Evolutionary conservation across 805 yeast species (phyloP).

Genomic region (Ogataea trehalophila): DNA sequence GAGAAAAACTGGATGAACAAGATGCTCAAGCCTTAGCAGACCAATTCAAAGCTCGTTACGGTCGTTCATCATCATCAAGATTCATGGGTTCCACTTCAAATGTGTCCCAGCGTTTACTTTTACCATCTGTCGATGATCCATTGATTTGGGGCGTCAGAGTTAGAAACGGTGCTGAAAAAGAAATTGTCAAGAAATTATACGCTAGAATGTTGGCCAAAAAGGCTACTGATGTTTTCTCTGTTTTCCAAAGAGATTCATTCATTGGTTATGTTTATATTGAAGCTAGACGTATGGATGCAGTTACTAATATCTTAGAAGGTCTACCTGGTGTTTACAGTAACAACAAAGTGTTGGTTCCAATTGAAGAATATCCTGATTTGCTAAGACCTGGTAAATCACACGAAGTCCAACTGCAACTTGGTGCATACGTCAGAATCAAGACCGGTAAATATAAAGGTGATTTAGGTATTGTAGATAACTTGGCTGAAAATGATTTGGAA

Average conservation of each 20-base stretch:
- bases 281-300: slow-evolving; percentile 90
- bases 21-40: slow-evolving; percentile 94
- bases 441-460: slow-evolving; percentile 92
- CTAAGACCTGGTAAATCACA: slow-evolving; percentile 84
- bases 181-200: slow-evolving; percentile 74
- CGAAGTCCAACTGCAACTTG: slow-evolving; percentile 85
- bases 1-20: slow-evolving; percentile 83
- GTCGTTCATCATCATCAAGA: slow-evolving; percentile 74
- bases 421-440: slow-evolving; percentile 84
- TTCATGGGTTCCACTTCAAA: slow-evolving; percentile 81
- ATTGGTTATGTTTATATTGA: slow-evolving; percentile 90
- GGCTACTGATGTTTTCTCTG: slow-evolving; percentile 78
- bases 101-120: slow-evolving; percentile 86
- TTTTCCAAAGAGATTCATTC: slow-evolving; percentile 91
- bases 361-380: slow-evolving; percentile 90
- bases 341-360: slow-evolving; percentile 84
- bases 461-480: slow-evolving; percentile 85
- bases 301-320: slow-evolving; percentile 82
- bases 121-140: slow-evolving; percentile 96
- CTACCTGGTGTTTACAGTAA: slow-evolving; percentile 73
- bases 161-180: slow-evolving; percentile 90
- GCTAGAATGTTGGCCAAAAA: slow-evolving; percentile 79
- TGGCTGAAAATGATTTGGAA: slow-evolving; percentile 92
- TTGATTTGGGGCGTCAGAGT: slow-evolving; percentile 94
- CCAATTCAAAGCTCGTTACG: slow-evolving; percentile 86